phyloP scores from a whole-genome alignment of 495 filamentous ascomycete genomes.

The Aspergillus olivimuriae region DNA sequence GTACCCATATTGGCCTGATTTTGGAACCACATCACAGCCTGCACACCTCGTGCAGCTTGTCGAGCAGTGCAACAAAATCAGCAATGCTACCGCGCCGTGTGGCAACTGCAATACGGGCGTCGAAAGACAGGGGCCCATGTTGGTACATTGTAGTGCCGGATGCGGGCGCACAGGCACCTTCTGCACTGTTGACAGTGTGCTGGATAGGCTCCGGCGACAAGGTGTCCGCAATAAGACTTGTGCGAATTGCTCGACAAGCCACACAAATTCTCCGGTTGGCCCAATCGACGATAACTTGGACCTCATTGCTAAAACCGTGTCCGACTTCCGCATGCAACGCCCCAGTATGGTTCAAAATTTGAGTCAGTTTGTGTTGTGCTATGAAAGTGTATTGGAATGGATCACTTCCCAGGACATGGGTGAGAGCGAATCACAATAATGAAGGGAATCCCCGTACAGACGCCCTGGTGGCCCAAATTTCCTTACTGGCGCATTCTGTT shows the following conservation, averaged over 20 bases:
- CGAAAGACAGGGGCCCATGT: conserved; percentile 65
- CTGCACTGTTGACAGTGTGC: conserved; percentile 90
- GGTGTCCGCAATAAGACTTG: conserved; percentile 22
- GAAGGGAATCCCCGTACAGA: background rate
- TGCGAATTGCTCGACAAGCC: conserved; percentile 4
- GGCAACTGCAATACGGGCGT: no score
- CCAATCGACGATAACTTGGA: conserved; percentile 57
- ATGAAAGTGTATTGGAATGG: conserved; percentile 94
- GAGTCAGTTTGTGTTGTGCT: conserved; percentile 91
- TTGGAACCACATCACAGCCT: conserved; percentile 86
- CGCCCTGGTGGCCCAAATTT: no score
- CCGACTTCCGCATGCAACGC: conserved; percentile 81
- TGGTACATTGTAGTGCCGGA: conserved; percentile 94
- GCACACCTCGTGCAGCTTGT: conserved; percentile 79
- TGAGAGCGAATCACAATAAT: conserved; percentile 4
- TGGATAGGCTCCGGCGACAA: conserved; percentile 88
- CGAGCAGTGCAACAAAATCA: conserved; percentile 67
- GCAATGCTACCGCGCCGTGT: conserved; percentile 27
- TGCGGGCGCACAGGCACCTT: conserved; percentile 95
- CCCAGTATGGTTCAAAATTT: conserved; percentile 97
- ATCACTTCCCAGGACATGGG: conserved; percentile 43
- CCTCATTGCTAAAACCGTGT: conserved; percentile 76
- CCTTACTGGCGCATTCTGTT: no score
- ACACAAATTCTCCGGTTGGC: conserved; percentile 45
- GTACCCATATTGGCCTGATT: conserved; percentile 93